Base-by-base conservation (phyloP, 2,329 filamentous ascomycete genomes). In the Cordyceps cateniannulata region DNA sequence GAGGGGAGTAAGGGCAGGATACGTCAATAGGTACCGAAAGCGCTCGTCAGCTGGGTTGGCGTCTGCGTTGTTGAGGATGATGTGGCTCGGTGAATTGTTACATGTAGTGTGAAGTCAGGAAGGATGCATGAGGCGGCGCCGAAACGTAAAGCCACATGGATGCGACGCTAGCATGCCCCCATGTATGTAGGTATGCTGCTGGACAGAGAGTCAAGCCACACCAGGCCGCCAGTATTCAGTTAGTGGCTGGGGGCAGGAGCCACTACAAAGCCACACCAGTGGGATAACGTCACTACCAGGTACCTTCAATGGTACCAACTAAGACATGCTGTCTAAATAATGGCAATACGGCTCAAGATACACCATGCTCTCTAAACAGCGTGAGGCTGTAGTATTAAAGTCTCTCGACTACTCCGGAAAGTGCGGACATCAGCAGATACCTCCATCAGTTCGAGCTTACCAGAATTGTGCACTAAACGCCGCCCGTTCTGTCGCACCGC, bases 401-500 rank as follows among this genome's bases (percentile, higher is more conserved):
- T n/a, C 8, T 29, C 27, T 29, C 8, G 8, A 5, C 5, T 29
- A 29, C 27, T 12, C 14, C 32, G 32, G 32, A 35, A 35, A 35
- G 32, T 35, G 14, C 32, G 9, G 32, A 35, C 32, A 12, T 35
- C 32, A 35, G 32, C 32, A 3, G 32, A 35, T 35, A 14, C 32
- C 32, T 12, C 32, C 32, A 35, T 35, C 32, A 35, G 14, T 35
- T 35, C 14, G 5, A 35, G 32, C 32, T 35, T 35, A 35, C 32
- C 32, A 14, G 32, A 29, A 29, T 8, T 4, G 27, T 29, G 27
- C 8, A 29, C 12, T 35, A 50, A 45, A 56, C 29, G 32, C 45
- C 22, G 25, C 18, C 12, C 25, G 10, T 55, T 7, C 24, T 48
- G 40, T 44, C 61, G 66, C 66, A 67, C 65, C 64, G 66, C 66